phyloP scores from a whole-genome alignment of 345 rosid species.

The Heritiera fomes region DNA sequence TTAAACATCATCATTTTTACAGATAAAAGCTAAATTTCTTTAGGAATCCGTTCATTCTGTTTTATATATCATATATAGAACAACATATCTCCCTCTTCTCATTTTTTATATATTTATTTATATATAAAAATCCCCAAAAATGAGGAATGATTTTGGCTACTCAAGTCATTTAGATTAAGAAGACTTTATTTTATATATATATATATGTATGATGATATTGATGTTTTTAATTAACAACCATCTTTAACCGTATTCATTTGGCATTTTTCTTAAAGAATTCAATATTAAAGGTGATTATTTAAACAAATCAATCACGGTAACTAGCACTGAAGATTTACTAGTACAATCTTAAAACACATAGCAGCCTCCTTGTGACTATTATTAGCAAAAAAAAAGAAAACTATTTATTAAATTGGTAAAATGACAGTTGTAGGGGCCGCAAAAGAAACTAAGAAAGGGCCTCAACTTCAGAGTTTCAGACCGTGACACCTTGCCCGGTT shows the following conservation, averaged over 20 bases:
- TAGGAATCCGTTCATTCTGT: slow-evolving; percentile 12
- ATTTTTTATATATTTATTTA: too few relatives aligned
- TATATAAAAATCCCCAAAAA: too few relatives aligned
- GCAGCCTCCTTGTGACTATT: too few relatives aligned
- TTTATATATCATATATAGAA: neutral
- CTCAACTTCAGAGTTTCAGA: neutral
- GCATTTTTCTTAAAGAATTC: neutral
- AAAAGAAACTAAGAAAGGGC: neutral
- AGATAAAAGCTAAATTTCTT: neutral
- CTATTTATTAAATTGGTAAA: neutral
- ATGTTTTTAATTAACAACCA: neutral
- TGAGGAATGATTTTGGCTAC: neutral
- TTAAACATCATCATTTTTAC: neutral
- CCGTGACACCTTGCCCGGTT: neutral
- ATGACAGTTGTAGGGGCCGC: neutral
- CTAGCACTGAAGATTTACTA: neutral
- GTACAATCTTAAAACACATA: too few relatives aligned
- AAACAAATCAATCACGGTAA: neutral
- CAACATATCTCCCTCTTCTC: neutral
- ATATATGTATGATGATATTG: neutral
- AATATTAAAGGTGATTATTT: neutral
- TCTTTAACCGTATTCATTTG: neutral
- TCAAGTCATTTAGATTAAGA: neutral
- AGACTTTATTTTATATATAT: too few relatives aligned
- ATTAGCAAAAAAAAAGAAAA: too few relatives aligned